phyloP scores from a whole-genome alignment of 1,284 basidiomycete genomes.

The Athelia sp. region DNA sequence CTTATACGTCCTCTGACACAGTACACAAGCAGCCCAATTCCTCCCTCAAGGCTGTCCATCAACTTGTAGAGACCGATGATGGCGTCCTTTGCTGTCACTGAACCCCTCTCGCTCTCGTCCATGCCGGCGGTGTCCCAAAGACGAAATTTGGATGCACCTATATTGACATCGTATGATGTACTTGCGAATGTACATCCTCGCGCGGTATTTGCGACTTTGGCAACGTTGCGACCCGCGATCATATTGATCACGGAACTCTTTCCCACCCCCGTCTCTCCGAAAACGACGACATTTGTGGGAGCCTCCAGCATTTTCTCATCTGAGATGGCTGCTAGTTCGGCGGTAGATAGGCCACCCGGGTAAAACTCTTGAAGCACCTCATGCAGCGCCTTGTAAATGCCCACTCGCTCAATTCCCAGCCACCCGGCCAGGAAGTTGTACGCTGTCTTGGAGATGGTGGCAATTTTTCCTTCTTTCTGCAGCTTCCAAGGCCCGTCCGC shows the following conservation, averaged over 20 bases:
- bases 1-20: conserved; percentile 8
- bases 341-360: too few relatives aligned
- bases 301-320: background rate
- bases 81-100: background rate
- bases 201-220: background rate
- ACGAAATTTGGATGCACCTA: background rate
- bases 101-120: background rate
- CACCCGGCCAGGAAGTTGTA: too few relatives aligned
- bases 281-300: background rate
- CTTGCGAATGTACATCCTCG: background rate
- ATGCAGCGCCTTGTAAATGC: too few relatives aligned
- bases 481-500: too few relatives aligned
- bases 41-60: conserved; percentile 1
- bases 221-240: background rate
- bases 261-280: background rate
- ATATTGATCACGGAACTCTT: conserved; percentile 1
- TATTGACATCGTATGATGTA: background rate
- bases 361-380: too few relatives aligned
- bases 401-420: too few relatives aligned
- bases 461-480: too few relatives aligned
- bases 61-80: background rate
- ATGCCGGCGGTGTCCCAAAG: background rate
- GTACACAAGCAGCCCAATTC: conserved; percentile 4
- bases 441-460: too few relatives aligned
- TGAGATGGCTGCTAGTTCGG: too few relatives aligned